Evolutionary conservation across 768 basidiomycete species (phyloP).

Genomic region (Leccinum boreale): DNA sequence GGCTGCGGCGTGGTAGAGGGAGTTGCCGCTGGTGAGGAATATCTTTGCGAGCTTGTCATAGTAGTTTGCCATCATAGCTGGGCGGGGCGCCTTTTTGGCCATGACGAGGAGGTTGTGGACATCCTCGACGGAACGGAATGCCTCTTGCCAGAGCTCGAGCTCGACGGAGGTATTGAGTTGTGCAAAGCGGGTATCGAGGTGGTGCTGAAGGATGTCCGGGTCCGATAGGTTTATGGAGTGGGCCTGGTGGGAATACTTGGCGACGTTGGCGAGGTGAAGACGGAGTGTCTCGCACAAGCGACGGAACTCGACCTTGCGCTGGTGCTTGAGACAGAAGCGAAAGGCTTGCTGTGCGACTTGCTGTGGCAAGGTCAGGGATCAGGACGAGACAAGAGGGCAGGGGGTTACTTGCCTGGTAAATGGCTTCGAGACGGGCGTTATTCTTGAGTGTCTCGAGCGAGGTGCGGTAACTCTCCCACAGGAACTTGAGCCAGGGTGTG

Average conservation of each 20-base stretch:
- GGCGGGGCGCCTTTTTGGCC: too few relatives aligned
- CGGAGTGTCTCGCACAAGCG: slow-evolving; percentile 95
- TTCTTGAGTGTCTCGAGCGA: slow-evolving; percentile 77
- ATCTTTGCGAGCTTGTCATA: too few relatives aligned
- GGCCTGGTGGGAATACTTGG: slow-evolving; percentile 91
- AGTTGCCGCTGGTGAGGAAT: too few relatives aligned
- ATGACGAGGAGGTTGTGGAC: too few relatives aligned
- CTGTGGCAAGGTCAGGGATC: slow-evolving; percentile 64
- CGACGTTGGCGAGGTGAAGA: slow-evolving; percentile 89
- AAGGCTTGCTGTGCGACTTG: slow-evolving; percentile 97
- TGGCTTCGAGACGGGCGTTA: slow-evolving; percentile 25
- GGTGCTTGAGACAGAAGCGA: slow-evolving; percentile 91
- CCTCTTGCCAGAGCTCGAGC: too few relatives aligned
- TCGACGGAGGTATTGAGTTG: too few relatives aligned
- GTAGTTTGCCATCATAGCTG: too few relatives aligned
- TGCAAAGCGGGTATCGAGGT: too few relatives aligned
- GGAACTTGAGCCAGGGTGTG: neutral
- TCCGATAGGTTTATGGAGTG: slow-evolving; percentile 96
- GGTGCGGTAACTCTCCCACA: neutral
- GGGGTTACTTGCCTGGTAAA: slow-evolving; percentile 57
- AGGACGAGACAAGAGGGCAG: slow-evolving; percentile 62
- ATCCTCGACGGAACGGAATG: too few relatives aligned
- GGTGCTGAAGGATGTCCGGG: slow-evolving; percentile 52
- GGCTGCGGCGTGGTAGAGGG: too few relatives aligned
- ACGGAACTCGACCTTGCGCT: slow-evolving; percentile 95